Conservation (phyloP, 2,329 filamentous ascomycete genomes). For the Cytospora paraplurivora region DNA sequence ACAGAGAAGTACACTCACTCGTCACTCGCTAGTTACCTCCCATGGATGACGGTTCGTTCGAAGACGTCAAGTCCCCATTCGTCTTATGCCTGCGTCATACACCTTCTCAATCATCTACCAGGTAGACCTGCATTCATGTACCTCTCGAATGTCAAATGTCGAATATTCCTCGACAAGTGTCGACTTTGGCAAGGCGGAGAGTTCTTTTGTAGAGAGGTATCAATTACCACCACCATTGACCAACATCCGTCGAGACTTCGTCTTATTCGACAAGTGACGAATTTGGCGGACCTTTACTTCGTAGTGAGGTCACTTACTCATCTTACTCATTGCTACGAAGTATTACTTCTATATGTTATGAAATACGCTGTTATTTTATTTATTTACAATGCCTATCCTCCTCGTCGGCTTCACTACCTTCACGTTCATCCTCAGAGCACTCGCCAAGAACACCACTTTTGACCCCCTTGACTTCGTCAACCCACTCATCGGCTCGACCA, state of each 20-base stretch:
- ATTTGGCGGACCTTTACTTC: neutral
- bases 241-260: neutral
- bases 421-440: neutral
- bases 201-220: neutral
- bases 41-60: neutral
- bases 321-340: neutral
- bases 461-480: conserved; percentile 39
- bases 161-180: neutral
- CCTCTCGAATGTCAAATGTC: too few relatives aligned
- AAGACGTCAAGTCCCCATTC: neutral
- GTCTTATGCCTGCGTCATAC: neutral
- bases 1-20: neutral
- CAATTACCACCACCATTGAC: neutral
- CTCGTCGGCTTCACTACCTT: neutral
- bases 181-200: neutral
- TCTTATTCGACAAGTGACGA: neutral
- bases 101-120: neutral
- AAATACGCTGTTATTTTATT: too few relatives aligned
- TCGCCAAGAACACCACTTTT: conserved; percentile 17
- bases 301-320: neutral
- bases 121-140: neutral
- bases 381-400: too few relatives aligned
- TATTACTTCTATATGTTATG: too few relatives aligned
- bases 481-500: conserved; percentile 57
- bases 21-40: neutral